Base-by-base conservation (phyloP, 345 rosid species). In the Lepidium didymum region DNA sequence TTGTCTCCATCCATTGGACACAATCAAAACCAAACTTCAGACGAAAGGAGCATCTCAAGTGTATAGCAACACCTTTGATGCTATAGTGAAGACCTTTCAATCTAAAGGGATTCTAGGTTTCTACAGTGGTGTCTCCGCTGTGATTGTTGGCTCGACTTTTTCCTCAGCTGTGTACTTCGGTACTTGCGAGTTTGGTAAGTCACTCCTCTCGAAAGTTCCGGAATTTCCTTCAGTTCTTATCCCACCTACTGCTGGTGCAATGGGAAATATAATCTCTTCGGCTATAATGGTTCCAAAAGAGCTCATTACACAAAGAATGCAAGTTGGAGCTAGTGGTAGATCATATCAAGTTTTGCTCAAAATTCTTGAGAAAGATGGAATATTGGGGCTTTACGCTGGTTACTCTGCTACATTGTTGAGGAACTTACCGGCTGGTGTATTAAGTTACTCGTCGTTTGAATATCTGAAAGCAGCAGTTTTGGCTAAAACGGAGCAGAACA, bases 201-300 rank as follows among this genome's bases (percentile, higher is more conserved):
- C 96, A 15, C 47, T 89, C 59, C 78, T 92, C 69, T 81, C 95
- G 6, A 86, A 82, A 74, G 68, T 84, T 4, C 84, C 75, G 14
- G 79, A 65, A 3, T 87, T 69, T 71, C 98, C 96, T 12, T n/a
- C 89, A 8, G 75, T 92, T 55, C 85, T 92, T 2, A 83, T 90
- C 62, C 98, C 97, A 47, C 98, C 98, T 7, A 88, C 94, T 8
- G 97, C 94, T 8, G 98, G 98, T 10, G 98, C 96, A 1, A 90
- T 93, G 97, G 97, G 98, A 6, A 93, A 90, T 56, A 80, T 93
- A 33, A 89, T 87, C 56, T 93, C 97, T 0, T 93, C 98, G 0
- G 96, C 94, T 1, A 90, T 93, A 33, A 93, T 87, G 98, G 96
- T 93, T 40, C 97, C 97, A 0, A 90, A 88, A 67, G 98, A 93